Percentiles rank a stretch among this genome's conserved stretches.
Conservation (phyloP, 2,329 filamentous ascomycete species). For the Stemphylium beticola region DNA sequence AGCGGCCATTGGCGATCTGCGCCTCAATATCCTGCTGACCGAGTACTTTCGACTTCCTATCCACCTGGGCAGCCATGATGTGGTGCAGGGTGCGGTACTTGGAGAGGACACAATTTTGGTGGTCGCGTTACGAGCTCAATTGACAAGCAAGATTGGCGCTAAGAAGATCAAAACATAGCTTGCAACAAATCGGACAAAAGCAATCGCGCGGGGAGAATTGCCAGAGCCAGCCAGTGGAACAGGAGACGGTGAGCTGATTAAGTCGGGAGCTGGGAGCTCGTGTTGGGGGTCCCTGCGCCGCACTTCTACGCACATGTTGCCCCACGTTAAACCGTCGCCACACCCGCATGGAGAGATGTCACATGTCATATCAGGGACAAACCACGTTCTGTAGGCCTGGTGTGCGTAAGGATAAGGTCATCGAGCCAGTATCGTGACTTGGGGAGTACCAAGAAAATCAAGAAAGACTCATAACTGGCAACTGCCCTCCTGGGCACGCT, state of each 20-base stretch:
- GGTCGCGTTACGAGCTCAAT: background rate
- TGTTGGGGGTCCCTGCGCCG: conserved; percentile 11
- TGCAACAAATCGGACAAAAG: background rate
- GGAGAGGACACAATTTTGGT: background rate
- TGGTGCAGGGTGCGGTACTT: conserved; percentile 18
- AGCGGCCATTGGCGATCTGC: conserved; percentile 80
- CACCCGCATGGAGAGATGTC: background rate
- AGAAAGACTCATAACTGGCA: conserved; percentile 11
- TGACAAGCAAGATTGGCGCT: background rate
- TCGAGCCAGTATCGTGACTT: background rate
- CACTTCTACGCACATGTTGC: background rate
- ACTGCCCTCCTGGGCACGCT: conserved; percentile 9
- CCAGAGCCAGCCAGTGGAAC: conserved; percentile 12
- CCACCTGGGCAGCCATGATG: conserved; percentile 34
- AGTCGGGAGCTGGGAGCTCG: conserved; percentile 13
- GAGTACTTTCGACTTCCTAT: conserved; percentile 58
- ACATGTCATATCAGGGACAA: background rate
- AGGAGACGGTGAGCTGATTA: conserved; percentile 24
- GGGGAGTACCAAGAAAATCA: background rate
- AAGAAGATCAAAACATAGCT: conserved; percentile 10
- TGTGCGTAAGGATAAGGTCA: background rate
- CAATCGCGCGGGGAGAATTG: background rate
- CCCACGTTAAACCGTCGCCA: conserved; percentile 12
- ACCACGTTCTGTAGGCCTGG: background rate
- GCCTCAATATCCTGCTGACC: conserved; percentile 74